Evolutionary conservation across 2,329 filamentous ascomycete genomes (phyloP).

Genomic region (Phoma herbarum): DNA sequence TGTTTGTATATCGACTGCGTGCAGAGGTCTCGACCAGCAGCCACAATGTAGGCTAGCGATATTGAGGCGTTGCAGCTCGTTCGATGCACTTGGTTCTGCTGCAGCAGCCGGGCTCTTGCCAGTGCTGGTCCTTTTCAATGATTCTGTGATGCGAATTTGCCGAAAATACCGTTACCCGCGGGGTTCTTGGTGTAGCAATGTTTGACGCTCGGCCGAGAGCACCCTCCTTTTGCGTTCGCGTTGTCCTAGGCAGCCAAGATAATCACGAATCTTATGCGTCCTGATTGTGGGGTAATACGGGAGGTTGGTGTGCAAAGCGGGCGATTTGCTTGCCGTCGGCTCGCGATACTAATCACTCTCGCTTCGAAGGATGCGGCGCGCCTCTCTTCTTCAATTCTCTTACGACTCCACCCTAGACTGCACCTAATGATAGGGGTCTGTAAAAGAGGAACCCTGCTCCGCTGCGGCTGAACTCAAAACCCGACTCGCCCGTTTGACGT

Average conservation of each 20-base stretch:
- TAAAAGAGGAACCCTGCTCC: conserved; percentile 14
- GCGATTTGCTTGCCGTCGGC: neutral
- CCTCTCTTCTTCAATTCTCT: conserved; percentile 1
- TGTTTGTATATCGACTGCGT: neutral
- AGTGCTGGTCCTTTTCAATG: neutral
- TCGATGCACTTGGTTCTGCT: neutral
- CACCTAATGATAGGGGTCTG: neutral
- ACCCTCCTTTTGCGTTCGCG: conserved; percentile 2
- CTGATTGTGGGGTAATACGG: conserved; percentile 12
- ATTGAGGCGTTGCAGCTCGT: neutral
- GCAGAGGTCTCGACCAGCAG: neutral
- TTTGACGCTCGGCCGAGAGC: conserved; percentile 3
- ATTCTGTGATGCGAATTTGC: neutral
- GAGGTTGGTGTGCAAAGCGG: neutral
- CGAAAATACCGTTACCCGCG: neutral
- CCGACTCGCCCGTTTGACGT: conserved; percentile 6
- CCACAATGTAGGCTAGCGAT: neutral
- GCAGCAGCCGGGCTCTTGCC: neutral
- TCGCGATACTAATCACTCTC: neutral
- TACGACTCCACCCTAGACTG: neutral
- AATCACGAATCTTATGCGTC: conserved; percentile 4
- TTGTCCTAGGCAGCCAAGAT: conserved; percentile 1
- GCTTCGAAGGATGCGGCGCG: neutral
- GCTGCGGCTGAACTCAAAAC: conserved; percentile 9
- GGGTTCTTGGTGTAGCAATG: neutral